Evolutionary conservation across 2,329 filamentous ascomycete species (phyloP), one percentile per base, ranked within the genome.

Genomic region (Pseudogymnoascus sp.): DNA sequence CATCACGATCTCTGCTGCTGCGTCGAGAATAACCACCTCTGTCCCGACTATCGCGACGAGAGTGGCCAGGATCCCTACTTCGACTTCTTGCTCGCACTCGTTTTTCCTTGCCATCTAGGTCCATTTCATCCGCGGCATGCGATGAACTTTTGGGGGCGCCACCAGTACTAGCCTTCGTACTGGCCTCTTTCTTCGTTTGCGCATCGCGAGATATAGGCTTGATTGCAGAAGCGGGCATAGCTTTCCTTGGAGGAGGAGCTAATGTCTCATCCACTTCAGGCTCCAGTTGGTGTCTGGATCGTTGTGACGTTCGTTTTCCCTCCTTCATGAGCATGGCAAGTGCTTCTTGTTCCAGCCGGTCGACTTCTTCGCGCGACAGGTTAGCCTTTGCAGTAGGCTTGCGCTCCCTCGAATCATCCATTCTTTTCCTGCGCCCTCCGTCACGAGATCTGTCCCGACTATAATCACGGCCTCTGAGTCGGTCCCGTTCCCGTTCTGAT

Each of bases 271-370:
- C 71, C 26, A 73, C 61, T 54, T 72, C 70, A n/a, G 70, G 59
- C 41, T 73, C 71, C 39, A 70, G 29, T 63, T 71, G 68, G 64
- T 71, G 68, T 63, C 71, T 67, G 36, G 69, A 68, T 47, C 68
- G 65, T 60, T 70, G 67, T 11, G 69, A 65, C 21, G 68, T 63
- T 26, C 65, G 64, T 36, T 71, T 70, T 17, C 71, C 66, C 63
- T 73, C 71, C 21, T 71, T 71, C n/a, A 72, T 47, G 17, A 73
- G 67, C 65, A 71, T 67, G 58, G 69, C 67, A 10, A 73, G 62
- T 47, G 71, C 71, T 64, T 73, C 71, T 33, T 61, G 58, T 59
- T 73, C 71, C 13, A 73, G 61, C 24, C 68, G 64, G 58, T 72
- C 70, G 17, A 67, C 66, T 26, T 72, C 71, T 58, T 73, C 71